Evolutionary conservation across 768 basidiomycete genomes (phyloP).

Genomic region (Rhizopogon vinicolor): DNA sequence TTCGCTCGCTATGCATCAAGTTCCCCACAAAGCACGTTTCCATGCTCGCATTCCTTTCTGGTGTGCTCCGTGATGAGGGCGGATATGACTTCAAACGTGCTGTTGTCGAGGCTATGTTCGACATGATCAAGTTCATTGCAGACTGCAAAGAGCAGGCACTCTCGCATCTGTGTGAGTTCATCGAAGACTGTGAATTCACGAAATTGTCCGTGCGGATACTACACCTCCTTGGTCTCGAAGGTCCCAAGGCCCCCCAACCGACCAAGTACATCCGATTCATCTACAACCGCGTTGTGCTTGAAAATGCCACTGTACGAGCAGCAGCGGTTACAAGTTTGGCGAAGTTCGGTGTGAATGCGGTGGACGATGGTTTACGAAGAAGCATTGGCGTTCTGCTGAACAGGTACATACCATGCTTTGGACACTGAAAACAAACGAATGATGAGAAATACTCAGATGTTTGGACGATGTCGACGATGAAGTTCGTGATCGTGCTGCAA

Average conservation of each 20-base stretch:
- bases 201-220: slow-evolving; percentile 97
- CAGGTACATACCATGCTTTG: slow-evolving; percentile 40
- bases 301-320: slow-evolving; percentile 96
- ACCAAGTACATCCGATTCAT: slow-evolving; percentile 99
- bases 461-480: slow-evolving; percentile 98
- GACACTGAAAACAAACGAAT: too few species aligned
- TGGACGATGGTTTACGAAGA: slow-evolving; percentile 72
- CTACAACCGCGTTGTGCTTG: slow-evolving; percentile 97
- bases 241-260: slow-evolving; percentile 93
- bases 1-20: slow-evolving; percentile 97
- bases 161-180: slow-evolving; percentile 98
- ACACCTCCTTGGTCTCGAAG: slow-evolving; percentile 92
- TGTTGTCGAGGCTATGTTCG: slow-evolving; percentile 98
- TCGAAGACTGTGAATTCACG: slow-evolving; percentile 99
- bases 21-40: slow-evolving; percentile 96
- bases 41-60: slow-evolving; percentile 96
- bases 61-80: slow-evolving; percentile 95
- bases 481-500: slow-evolving; percentile 94
- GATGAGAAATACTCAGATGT: slow-evolving; percentile 48
- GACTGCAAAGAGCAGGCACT: slow-evolving; percentile 97
- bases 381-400: slow-evolving; percentile 86
- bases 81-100: slow-evolving; percentile 99
- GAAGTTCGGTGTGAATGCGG: slow-evolving; percentile 91
- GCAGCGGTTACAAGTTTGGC: slow-evolving; percentile 94
- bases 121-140: slow-evolving; percentile 97